Base-by-base conservation (phyloP, 1,139 yeast genomes). In the Blastobotrys serpentis region DNA sequence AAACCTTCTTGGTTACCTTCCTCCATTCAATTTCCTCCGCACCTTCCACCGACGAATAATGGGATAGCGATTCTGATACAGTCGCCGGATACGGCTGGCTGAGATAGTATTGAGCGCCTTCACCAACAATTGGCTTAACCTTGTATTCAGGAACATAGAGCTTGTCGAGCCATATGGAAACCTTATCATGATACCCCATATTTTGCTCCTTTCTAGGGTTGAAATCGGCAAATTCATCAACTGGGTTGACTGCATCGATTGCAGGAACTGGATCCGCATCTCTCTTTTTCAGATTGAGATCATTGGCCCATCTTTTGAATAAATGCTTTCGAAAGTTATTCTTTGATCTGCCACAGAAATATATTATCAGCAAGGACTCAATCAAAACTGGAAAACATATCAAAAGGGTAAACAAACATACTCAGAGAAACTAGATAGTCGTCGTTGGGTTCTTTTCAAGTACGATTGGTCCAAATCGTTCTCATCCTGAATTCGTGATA, bases 161-260 rank as follows among this genome's bases (percentile, higher is more conserved):
- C 14, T 36, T 45, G 18, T 43, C 53, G 13, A 59, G 50, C 64
- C 64, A 60, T 14, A 42, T 43, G 3, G 41, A 17, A 5, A 60
- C 62, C 44, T 60, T 60, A 17, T 52, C 54, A 13, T 50, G 41
- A 43, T 42, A 54, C 14, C 51, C 49, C 62, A 60, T 59, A 37
- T 53, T 53, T 13, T 47, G 46, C 29, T 60, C 64, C 25, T 49
- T 48, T 4, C 61, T 45, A 1, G 60, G 59, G 21, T 49, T 50
- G 40, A 54, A 55, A 32, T 47, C 49, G 2, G 32, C n/a, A 18
- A 36, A 11, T 11, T 36, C 40, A 14, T 36, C 40, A 36, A 36
- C 40, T 25, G 22, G 34, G 34, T 13, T 8, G 46, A 8, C n/a
- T n/a, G n/a, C n/a, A n/a, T n/a, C n/a, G n/a, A n/a, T n/a, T n/a